Evolutionary conservation across 306 rosid species (phyloP).

Genomic region (Amphicarpaea edgeworthii): DNA sequence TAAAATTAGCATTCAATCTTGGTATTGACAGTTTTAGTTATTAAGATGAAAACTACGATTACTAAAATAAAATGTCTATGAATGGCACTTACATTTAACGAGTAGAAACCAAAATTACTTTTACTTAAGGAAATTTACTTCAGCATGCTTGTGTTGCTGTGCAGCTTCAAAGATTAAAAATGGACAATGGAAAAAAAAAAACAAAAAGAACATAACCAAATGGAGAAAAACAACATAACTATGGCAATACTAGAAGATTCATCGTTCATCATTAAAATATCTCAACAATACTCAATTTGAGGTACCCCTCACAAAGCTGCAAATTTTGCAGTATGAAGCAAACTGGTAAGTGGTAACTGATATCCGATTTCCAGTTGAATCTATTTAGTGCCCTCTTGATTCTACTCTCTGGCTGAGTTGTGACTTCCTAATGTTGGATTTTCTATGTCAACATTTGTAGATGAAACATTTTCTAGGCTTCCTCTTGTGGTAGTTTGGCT

Average conservation of each 20-base stretch:
- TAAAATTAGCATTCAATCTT: neutral
- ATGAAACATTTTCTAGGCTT: slow-evolving; percentile 38
- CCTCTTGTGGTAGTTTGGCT: slow-evolving; percentile 24
- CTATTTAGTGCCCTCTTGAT: slow-evolving; percentile 26
- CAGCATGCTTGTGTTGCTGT: neutral
- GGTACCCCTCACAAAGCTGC: slow-evolving; percentile 7
- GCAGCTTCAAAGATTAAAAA: slow-evolving; percentile 8
- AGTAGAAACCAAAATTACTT: neutral
- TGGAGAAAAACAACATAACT: neutral
- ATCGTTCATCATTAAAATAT: neutral
- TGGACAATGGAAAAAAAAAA: neutral
- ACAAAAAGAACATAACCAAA: neutral
- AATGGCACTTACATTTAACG: neutral
- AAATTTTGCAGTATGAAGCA: neutral
- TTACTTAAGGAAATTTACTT: neutral
- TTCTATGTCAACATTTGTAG: slow-evolving; percentile 23
- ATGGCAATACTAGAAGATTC: neutral
- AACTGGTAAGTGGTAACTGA: slow-evolving; percentile 15
- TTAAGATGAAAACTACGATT: neutral
- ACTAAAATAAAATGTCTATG: neutral
- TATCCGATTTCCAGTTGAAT: slow-evolving; percentile 7
- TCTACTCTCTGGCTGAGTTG: slow-evolving; percentile 24
- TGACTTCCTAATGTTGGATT: slow-evolving; percentile 28
- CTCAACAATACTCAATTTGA: neutral
- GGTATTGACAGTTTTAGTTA: neutral